These are phyloP conservation scores for Thecaphora thlaspeos DNA, from an alignment of 1,284 basidiomycete species.

Conservation along the genomic window DNA sequence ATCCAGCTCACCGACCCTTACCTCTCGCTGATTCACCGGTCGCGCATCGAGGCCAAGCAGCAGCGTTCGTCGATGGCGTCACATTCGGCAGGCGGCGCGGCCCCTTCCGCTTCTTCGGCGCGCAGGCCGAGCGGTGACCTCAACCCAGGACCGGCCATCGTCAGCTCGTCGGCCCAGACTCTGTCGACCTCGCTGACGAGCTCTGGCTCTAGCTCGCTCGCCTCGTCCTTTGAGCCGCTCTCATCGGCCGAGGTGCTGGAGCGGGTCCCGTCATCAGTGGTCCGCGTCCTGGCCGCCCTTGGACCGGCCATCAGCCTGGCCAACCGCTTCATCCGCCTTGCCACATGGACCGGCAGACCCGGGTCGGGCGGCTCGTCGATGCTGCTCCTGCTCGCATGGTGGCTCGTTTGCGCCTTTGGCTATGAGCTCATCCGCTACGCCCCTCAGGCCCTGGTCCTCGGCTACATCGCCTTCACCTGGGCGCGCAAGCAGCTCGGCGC, in stretches of 20 bases:
- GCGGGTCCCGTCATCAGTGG: constrained; percentile 34
- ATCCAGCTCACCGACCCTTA: neutral
- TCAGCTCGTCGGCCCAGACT: neutral
- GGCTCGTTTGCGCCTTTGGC: constrained; percentile 46
- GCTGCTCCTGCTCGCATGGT: constrained; percentile 48
- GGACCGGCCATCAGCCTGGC: constrained; percentile 36
- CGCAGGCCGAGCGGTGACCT: neutral
- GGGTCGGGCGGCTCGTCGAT: constrained; percentile 34
- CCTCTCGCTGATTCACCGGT: neutral
- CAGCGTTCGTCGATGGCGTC: neutral
- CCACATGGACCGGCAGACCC: constrained; percentile 51
- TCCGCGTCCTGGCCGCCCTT: constrained; percentile 32
- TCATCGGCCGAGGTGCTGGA: constrained; percentile 39
- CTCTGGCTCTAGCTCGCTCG: constrained; percentile 10
- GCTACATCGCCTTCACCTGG: constrained; percentile 37
- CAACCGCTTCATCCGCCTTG: constrained; percentile 41
- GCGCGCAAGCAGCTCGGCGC: constrained; percentile 28
- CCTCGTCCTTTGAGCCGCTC: constrained; percentile 25
- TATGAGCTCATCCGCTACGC: constrained; percentile 53
- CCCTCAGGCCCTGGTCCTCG: constrained; percentile 44
- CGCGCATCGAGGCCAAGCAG: neutral
- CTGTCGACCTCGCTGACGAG: no score
- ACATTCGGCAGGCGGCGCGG: no score
- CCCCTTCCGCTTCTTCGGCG: no score
- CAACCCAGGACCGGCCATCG: neutral